Conservation (phyloP, 805 yeast species). For the Kluyveromyces wickerhamii region DNA sequence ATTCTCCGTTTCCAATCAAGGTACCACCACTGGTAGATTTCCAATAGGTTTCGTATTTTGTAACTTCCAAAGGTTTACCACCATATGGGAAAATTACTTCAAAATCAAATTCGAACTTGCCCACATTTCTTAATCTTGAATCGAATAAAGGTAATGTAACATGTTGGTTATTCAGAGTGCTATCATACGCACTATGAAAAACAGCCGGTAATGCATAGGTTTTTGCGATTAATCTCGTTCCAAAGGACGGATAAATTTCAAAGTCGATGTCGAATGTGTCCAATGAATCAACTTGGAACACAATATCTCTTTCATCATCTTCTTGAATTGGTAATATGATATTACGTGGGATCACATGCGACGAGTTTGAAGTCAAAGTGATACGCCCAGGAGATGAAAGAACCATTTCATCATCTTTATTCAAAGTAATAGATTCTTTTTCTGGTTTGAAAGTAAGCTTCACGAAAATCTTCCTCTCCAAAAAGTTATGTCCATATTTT, state of each 20-base stretch:
- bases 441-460: conserved; percentile 60
- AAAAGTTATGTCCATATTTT: conserved; percentile 90
- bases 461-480: conserved; percentile 81
- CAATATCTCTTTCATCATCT: conserved; percentile 52
- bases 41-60: conserved; percentile 96
- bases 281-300: conserved; percentile 77
- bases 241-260: conserved; percentile 90
- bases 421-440: conserved; percentile 37
- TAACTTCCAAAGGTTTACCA: conserved; percentile 76
- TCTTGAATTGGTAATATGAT: conserved; percentile 63
- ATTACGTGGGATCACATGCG: conserved; percentile 84
- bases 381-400: conserved; percentile 66
- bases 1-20: conserved; percentile 8
- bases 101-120: conserved; percentile 67
- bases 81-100: conserved; percentile 85
- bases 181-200: conserved; percentile 32
- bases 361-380: conserved; percentile 65
- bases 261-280: conserved; percentile 72
- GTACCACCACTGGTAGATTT: conserved; percentile 65
- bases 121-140: conserved; percentile 70
- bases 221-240: conserved; percentile 85
- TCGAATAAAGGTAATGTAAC: conserved; percentile 70
- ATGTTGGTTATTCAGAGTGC: conserved; percentile 28
- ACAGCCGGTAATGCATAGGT: conserved; percentile 65
- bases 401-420: conserved; percentile 36